Conservation (phyloP, 495 filamentous ascomycete genomes). For the Mycothermus thermophilus region DNA sequence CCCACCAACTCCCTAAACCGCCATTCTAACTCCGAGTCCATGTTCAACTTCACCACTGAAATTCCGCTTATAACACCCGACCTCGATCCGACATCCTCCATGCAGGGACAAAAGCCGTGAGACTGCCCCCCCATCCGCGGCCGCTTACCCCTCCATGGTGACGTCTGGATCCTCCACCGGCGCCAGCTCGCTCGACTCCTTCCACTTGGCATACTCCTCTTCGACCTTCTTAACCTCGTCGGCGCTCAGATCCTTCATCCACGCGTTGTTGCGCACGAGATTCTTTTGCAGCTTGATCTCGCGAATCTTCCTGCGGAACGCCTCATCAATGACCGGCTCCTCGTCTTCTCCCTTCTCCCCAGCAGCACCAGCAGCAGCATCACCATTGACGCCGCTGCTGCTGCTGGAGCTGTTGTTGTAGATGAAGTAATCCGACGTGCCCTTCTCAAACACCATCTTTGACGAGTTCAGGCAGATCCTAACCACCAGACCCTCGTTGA, state of each 20-base stretch:
- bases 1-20: too few relatives aligned
- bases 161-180: conserved; percentile 7
- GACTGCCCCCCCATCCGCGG: too few relatives aligned
- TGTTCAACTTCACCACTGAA: too few relatives aligned
- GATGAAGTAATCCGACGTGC: conserved; percentile 43
- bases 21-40: too few relatives aligned
- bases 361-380: background rate
- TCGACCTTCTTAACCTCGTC: conserved; percentile 60
- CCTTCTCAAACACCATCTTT: conserved; percentile 61
- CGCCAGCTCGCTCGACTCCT: conserved; percentile 21
- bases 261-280: conserved; percentile 58
- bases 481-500: conserved; percentile 61
- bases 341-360: conserved; percentile 22
- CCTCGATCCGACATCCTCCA: too few relatives aligned
- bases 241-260: conserved; percentile 58
- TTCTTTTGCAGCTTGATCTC: conserved; percentile 54
- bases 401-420: conserved; percentile 24
- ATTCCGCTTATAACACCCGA: too few relatives aligned
- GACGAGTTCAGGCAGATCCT: conserved; percentile 72
- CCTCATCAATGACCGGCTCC: conserved; percentile 23
- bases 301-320: conserved; percentile 40
- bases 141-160: conserved; percentile 16
- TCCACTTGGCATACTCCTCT: conserved; percentile 43
- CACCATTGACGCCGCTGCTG: background rate
- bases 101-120: too few relatives aligned